Conservation (phyloP, 139 green algal species). For the Gonium pectorale region DNA sequence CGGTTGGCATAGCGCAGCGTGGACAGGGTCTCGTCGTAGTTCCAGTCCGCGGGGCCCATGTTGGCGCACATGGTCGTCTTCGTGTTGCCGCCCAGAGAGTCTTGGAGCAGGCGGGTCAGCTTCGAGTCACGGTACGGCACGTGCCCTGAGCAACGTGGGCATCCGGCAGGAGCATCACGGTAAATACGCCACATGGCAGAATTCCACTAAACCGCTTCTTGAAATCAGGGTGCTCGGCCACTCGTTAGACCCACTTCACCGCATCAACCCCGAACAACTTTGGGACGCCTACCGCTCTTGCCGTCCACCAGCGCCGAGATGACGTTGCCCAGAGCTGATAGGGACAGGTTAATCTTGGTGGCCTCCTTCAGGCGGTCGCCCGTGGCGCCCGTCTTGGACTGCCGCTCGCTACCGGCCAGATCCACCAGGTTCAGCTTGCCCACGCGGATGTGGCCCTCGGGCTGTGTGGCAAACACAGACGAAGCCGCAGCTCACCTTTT, state of each 20-base stretch:
- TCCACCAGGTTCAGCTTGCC: conserved; percentile 94
- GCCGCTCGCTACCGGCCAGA: conserved; percentile 87
- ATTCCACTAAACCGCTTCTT: too few species aligned
- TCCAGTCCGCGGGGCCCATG: conserved; percentile 81
- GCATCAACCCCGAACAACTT: too few species aligned
- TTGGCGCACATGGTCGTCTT: conserved; percentile 91
- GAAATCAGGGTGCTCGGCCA: too few species aligned
- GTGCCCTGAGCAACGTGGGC: too few species aligned
- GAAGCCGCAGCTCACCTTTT: too few species aligned
- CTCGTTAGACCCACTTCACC: too few species aligned
- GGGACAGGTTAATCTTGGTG: conserved; percentile 82
- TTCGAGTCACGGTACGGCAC: conserved; percentile 88
- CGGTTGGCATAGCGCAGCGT: conserved; percentile 84
- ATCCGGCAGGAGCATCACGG: too few species aligned
- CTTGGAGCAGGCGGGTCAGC: conserved; percentile 83
- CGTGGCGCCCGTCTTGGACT: conserved; percentile 68
- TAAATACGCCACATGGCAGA: too few species aligned
- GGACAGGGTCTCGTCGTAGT: conserved; percentile 87
- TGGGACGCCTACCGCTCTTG: conserved; percentile 70
- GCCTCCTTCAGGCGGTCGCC: conserved; percentile 82
- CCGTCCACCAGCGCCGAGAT: conserved; percentile 80
- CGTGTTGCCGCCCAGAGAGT: conserved; percentile 83
- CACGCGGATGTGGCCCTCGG: conserved; percentile 76
- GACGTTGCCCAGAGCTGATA: conserved; percentile 76
- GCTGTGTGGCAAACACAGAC: not conserved